phyloP scores from a whole-genome alignment of 2,329 filamentous ascomycete species.

The Venturiaceae sp. region DNA sequence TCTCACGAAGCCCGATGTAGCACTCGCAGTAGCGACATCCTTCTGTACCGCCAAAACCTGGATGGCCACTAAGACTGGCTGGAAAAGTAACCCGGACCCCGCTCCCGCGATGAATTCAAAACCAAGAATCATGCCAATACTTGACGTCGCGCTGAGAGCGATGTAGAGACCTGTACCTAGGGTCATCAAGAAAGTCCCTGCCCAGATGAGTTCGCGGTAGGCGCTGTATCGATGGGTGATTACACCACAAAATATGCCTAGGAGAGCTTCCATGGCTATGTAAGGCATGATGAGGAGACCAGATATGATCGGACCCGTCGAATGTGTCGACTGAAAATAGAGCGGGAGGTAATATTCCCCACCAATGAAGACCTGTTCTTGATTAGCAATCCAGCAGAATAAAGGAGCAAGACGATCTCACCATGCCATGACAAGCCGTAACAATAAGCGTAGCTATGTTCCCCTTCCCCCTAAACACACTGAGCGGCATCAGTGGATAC shows the following conservation, averaged over 20 bases:
- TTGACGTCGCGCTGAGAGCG: slow-evolving; percentile 20
- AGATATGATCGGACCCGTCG: slow-evolving; percentile 50
- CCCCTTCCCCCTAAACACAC: slow-evolving; percentile 43
- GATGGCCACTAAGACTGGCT: slow-evolving; percentile 57
- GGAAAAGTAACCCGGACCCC: slow-evolving; percentile 56
- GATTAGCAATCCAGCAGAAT: neutral
- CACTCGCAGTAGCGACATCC: slow-evolving; percentile 60
- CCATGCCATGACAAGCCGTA: slow-evolving; percentile 39
- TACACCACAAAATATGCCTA: slow-evolving; percentile 36
- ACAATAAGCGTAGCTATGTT: slow-evolving; percentile 46
- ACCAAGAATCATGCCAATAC: slow-evolving; percentile 29
- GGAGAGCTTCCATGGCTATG: slow-evolving; percentile 33
- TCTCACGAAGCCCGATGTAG: slow-evolving; percentile 57
- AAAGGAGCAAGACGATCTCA: slow-evolving; percentile 16
- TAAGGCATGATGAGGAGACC: slow-evolving; percentile 54
- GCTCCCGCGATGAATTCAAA: slow-evolving; percentile 28
- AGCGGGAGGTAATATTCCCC: slow-evolving; percentile 62
- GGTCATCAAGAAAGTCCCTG: slow-evolving; percentile 25
- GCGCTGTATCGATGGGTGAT: slow-evolving; percentile 36
- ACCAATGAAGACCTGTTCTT: slow-evolving; percentile 57
- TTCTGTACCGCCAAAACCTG: slow-evolving; percentile 52
- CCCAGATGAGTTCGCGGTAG: slow-evolving; percentile 30
- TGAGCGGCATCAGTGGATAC: slow-evolving; percentile 53
- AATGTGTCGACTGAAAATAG: slow-evolving; percentile 61
- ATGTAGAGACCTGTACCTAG: slow-evolving; percentile 28